Evolutionary conservation across 148 eudicot species (phyloP).

Genomic region (Pouteria glomerata): DNA sequence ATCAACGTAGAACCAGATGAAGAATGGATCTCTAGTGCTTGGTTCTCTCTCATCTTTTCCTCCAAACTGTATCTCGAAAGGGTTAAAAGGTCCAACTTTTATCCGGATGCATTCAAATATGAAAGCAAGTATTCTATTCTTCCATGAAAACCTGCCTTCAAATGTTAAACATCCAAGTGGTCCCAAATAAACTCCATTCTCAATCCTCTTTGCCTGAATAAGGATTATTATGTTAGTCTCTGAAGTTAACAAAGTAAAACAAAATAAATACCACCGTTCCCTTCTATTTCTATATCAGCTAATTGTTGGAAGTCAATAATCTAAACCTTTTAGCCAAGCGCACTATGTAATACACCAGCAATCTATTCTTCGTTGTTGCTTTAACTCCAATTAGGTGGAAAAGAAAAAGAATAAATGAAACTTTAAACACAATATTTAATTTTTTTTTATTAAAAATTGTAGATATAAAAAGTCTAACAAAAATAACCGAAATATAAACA

Average conservation of each 20-base stretch:
- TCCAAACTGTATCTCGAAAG: constrained; percentile 61
- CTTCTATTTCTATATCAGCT: not conserved
- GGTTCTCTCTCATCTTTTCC: constrained; percentile 69
- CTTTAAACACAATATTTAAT: not conserved
- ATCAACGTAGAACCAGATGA: constrained; percentile 86
- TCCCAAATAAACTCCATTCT: constrained; percentile 87
- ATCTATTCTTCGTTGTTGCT: not conserved
- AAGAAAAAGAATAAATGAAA: not conserved
- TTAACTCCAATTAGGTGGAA: not conserved
- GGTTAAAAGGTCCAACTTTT: constrained; percentile 73
- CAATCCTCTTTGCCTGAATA: constrained; percentile 76
- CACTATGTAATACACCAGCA: not conserved
- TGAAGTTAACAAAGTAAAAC: not conserved
- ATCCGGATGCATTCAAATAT: constrained; percentile 65
- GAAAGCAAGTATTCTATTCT: constrained; percentile 82
- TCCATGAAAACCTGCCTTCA: constrained; percentile 90
- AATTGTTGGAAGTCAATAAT: not conserved
- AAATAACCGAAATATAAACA: not conserved
- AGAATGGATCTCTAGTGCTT: constrained; percentile 72
- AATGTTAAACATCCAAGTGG: constrained; percentile 68
- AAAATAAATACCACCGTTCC: not conserved
- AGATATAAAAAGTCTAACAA: not conserved
- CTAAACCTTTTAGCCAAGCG: not conserved
- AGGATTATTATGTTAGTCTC: not conserved
- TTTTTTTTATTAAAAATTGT: not conserved